Percentiles rank a stretch among this genome's conserved stretches.
Evolutionary conservation across 495 filamentous ascomycete species (phyloP).

Genomic region (Penicillium manginii): DNA sequence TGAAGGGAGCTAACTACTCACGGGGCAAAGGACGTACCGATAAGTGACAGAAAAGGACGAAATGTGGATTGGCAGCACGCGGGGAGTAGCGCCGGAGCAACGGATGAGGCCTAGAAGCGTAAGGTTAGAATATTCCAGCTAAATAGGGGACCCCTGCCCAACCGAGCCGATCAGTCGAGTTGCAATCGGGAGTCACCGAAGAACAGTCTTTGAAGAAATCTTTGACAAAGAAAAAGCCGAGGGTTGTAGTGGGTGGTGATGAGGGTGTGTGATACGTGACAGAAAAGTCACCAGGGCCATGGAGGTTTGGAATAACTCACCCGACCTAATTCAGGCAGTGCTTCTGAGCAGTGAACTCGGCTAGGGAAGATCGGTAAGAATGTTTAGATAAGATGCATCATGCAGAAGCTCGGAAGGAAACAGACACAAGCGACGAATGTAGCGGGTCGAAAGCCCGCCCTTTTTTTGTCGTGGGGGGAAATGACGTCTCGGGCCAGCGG

Average conservation of each 20-base stretch:
- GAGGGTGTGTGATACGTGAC: too few relatives aligned
- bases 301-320: too few relatives aligned
- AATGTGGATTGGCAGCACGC: slow-evolving; percentile 19
- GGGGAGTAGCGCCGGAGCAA: slow-evolving; percentile 41
- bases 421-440: not conserved
- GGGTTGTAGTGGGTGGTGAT: too few relatives aligned
- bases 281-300: too few relatives aligned
- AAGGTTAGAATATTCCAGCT: slow-evolving; percentile 28
- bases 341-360: not conserved
- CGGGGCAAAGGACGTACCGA: slow-evolving; percentile 27
- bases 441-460: too few relatives aligned
- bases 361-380: not conserved
- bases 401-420: not conserved
- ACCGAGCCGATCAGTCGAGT: not conserved
- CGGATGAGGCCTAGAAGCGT: slow-evolving; percentile 34
- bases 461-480: slow-evolving; percentile 5
- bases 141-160: slow-evolving; percentile 1
- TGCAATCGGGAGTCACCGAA: not conserved
- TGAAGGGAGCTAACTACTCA: slow-evolving; percentile 21
- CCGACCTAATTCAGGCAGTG: too few relatives aligned
- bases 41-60: slow-evolving; percentile 19
- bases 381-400: not conserved
- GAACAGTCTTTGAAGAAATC: not conserved
- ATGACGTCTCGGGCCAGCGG: slow-evolving; percentile 47
- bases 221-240: not conserved